A percentile compares a stretch with the other conserved stretches of the same genome.
Conservation (phyloP, 2,329 filamentous ascomycete species). For the Cylindrodendrum hubeiense region DNA sequence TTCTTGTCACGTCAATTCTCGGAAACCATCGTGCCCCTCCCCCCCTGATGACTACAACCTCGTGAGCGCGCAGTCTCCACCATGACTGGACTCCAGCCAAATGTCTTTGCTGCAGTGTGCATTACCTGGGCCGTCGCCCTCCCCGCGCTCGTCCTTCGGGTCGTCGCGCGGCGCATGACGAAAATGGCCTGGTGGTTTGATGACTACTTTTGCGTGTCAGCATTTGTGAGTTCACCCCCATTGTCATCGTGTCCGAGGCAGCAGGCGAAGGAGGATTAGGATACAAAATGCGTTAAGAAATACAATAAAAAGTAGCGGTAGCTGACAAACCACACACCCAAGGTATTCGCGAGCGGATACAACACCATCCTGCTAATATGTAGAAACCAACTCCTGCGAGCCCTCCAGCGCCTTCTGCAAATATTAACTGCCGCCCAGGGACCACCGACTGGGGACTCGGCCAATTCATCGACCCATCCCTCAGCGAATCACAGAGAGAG, state of each 20-base stretch:
- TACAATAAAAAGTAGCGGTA: not conserved
- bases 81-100: conserved; percentile 39
- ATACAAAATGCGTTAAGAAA: not conserved
- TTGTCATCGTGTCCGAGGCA: not conserved
- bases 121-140: conserved; percentile 41
- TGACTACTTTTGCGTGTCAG: conserved; percentile 36
- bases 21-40: not conserved
- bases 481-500: conserved; percentile 10
- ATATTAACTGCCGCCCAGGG: conserved; percentile 19
- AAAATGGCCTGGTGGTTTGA: conserved; percentile 41
- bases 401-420: no score
- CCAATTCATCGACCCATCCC: conserved; percentile 27
- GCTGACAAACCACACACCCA: not conserved
- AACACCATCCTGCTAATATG: conserved; percentile 35
- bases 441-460: conserved; percentile 37
- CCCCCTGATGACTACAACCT: conserved; percentile 13
- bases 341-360: conserved; percentile 36
- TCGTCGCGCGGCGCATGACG: conserved; percentile 37
- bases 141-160: conserved; percentile 28
- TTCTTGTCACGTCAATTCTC: not conserved
- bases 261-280: not conserved
- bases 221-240: conserved; percentile 27
- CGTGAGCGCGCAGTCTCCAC: conserved; percentile 12
- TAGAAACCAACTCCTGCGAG: conserved; percentile 6
- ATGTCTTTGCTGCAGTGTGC: conserved; percentile 33